Base-by-base conservation (phyloP, 2,329 filamentous ascomycete species). In the Atkinsonella hypoxylon region DNA sequence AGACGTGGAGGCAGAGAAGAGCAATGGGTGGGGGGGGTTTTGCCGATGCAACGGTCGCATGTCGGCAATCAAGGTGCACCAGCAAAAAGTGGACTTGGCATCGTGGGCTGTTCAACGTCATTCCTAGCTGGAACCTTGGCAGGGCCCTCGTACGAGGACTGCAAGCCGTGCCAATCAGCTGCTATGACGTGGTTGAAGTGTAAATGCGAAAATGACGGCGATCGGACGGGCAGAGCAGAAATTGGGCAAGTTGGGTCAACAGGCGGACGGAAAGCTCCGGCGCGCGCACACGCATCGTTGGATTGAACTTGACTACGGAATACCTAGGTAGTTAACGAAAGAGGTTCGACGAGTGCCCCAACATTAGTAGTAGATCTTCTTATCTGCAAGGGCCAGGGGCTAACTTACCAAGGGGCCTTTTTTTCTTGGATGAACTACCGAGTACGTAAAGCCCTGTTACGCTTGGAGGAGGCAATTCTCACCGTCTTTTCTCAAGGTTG, bases 251-350 rank as follows among this genome's bases (percentile, higher is more conserved):
- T 4, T 8, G 30, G 26, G n/a, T n/a, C n/a, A n/a, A n/a, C n/a
- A n/a, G n/a, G n/a, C 44, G 44, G 44, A 46, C 8, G 30, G 44
- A 46, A 46, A 46, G 44, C 26, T 46, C 44, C 44, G 31, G 31
- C 31, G 31, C 31, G 31, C 12, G 31, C 31, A 32, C 31, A 32
- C 7, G 31, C 31, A 32, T 32, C 31, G 12, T 32, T 6, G 31
- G 31, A n/a, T n/a, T n/a, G n/a, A n/a, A n/a, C n/a, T n/a, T n/a
- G n/a, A n/a, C n/a, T n/a, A n/a, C n/a, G n/a, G n/a, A n/a, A n/a
- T n/a, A n/a, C n/a, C n/a, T n/a, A n/a, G n/a, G n/a, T n/a, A n/a
- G n/a, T n/a, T n/a, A n/a, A n/a, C n/a, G n/a, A n/a, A n/a, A n/a
- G n/a, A n/a, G n/a, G n/a, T n/a, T n/a, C n/a, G n/a, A n/a, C n/a